Evolutionary conservation across 2,329 filamentous ascomycete species (phyloP).

Genomic region (Akanthomyces muscarius): DNA sequence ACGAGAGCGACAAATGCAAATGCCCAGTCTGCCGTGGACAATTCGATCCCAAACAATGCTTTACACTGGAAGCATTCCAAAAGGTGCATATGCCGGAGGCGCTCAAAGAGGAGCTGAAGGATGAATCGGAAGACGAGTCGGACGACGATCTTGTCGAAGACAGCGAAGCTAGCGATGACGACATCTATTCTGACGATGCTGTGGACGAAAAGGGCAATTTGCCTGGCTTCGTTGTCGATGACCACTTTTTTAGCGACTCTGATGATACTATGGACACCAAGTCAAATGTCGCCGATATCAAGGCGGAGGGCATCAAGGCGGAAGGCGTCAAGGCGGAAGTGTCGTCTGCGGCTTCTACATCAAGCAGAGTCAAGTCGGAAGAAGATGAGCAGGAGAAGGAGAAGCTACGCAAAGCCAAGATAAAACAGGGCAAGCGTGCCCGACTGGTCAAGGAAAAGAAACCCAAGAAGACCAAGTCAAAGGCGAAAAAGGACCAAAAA

Average conservation of each 20-base stretch:
- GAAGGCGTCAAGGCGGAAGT: slow-evolving; percentile 19
- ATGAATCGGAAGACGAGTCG: slow-evolving; percentile 34
- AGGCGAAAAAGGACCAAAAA: slow-evolving; percentile 19
- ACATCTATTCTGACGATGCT: slow-evolving; percentile 27
- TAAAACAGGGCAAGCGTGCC: slow-evolving; percentile 9
- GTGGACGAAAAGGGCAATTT: slow-evolving; percentile 35
- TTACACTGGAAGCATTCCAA: slow-evolving; percentile 70
- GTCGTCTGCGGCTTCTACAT: neutral
- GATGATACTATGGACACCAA: slow-evolving; percentile 31
- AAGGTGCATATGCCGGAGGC: slow-evolving; percentile 63
- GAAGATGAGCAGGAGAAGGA: slow-evolving; percentile 29
- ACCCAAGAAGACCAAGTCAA: slow-evolving; percentile 19
- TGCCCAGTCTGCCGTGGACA: slow-evolving; percentile 73
- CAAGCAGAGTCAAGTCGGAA: slow-evolving; percentile 10
- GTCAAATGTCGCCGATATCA: slow-evolving; percentile 23
- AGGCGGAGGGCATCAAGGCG: slow-evolving; percentile 22
- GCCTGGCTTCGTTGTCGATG: slow-evolving; percentile 29
- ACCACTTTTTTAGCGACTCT: slow-evolving; percentile 29
- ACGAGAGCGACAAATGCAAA: slow-evolving; percentile 53
- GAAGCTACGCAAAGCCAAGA: slow-evolving; percentile 19
- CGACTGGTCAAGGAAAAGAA: slow-evolving; percentile 17
- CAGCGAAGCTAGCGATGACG: slow-evolving; percentile 28
- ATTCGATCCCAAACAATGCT: slow-evolving; percentile 65
- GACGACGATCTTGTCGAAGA: slow-evolving; percentile 20
- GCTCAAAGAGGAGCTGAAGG: slow-evolving; percentile 30